phyloP scores from a whole-genome alignment of 139 green algal species.

The Chlamydomonas incerta region DNA sequence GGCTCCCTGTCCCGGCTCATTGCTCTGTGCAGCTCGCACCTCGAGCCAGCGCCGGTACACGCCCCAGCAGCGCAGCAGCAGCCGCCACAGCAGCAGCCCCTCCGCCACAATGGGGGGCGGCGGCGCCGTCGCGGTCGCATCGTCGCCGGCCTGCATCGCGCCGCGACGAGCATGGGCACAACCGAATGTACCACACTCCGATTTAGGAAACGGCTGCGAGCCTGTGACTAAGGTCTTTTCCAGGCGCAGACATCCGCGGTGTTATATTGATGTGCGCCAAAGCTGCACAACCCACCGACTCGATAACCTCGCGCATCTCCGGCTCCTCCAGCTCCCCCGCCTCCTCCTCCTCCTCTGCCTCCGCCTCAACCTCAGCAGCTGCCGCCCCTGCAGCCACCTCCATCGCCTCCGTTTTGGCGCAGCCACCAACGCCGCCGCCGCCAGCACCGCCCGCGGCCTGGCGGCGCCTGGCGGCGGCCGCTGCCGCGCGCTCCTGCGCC shows the following conservation, averaged over 20 bases:
- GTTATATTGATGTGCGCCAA: too few relatives aligned
- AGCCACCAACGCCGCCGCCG: background rate
- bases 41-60: conserved; percentile 42
- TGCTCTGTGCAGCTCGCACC: background rate
- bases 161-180: too few relatives aligned
- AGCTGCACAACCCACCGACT: background rate
- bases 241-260: too few relatives aligned
- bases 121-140: background rate
- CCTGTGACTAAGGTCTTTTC: too few relatives aligned
- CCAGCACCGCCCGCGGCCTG: too few relatives aligned
- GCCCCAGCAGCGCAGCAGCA: conserved; percentile 24
- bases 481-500: background rate
- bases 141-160: background rate
- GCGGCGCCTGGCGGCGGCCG: background rate
- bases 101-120: background rate
- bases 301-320: conserved; percentile 17
- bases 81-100: conserved; percentile 22
- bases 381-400: background rate
- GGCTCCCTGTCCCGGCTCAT: too few relatives aligned
- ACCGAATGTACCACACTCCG: too few relatives aligned
- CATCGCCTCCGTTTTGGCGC: background rate
- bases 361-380: background rate
- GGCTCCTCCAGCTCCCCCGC: conserved; percentile 10
- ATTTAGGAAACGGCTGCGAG: too few relatives aligned
- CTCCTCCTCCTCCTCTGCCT: too few relatives aligned